phyloP scores from a whole-genome alignment of 75 land plant genomes.

The Azolla pinnata region DNA sequence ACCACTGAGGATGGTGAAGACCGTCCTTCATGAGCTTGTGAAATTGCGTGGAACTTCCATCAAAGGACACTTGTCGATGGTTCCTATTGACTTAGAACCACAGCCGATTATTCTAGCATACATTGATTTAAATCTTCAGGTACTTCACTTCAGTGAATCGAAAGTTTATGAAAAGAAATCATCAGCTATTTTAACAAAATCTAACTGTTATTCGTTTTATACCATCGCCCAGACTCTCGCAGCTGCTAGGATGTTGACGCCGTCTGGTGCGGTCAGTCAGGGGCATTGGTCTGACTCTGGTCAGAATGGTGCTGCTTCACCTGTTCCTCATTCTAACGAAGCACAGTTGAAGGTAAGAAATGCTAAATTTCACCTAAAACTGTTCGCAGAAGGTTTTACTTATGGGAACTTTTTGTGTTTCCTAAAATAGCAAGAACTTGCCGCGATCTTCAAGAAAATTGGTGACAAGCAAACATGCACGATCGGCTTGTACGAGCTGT shows the following conservation, averaged over 20 bases:
- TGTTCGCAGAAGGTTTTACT: not conserved
- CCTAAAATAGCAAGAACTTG: conserved; percentile 85
- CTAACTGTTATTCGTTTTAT: no score
- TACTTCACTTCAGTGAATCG: no score
- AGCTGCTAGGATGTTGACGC: conserved; percentile 83
- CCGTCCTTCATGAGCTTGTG: conserved; percentile 95
- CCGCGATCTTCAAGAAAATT: conserved; percentile 96
- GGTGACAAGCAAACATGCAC: conserved; percentile 99
- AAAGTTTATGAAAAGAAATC: no score
- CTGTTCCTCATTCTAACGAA: conserved; percentile 72
- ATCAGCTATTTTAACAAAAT: no score
- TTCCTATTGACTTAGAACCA: conserved; percentile 94
- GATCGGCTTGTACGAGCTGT: conserved; percentile 90
- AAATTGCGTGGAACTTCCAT: conserved; percentile 96
- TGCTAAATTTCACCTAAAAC: not conserved
- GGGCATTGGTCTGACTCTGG: conserved; percentile 70
- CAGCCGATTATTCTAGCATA: conserved; percentile 99
- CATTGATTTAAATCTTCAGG: conserved; percentile 98
- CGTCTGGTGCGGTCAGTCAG: conserved; percentile 59
- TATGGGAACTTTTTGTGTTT: not conserved
- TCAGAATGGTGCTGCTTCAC: conserved; percentile 47
- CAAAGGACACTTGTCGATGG: conserved; percentile 97
- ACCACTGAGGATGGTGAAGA: conserved; percentile 97
- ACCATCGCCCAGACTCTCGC: conserved; percentile 58
- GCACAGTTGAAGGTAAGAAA: conserved; percentile 80